Evolutionary conservation across 1,284 basidiomycete genomes (phyloP), one percentile per base, ranked within the genome.

Genomic region (Inonotus obliquus): DNA sequence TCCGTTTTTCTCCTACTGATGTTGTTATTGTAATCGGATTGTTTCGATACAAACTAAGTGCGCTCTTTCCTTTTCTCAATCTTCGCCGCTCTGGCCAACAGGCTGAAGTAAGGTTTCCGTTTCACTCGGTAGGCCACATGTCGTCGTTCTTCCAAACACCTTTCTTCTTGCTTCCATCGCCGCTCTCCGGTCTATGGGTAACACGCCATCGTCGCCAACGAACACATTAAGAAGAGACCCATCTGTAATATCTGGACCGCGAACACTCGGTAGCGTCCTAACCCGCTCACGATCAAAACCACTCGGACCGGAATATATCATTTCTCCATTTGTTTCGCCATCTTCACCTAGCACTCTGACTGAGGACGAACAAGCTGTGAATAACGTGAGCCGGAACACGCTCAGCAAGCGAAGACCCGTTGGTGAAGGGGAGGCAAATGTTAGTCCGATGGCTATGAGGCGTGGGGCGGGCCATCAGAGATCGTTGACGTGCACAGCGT

Each of bases 1-100:
- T 9, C 86, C 87, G 0, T 86, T 83, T 70, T 73, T 63, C 23
- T 39, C 57, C n/a, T 63, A 41, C 45, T 52, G 27, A 4, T 52
- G 4, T 14, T 44, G 17, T 44, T 44, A 44, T 44, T 44, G 17
- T 17, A n/a, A 44, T 44, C 41, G 41, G 41, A 44, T 32, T 32
- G 32, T 32, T 32, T n/a, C n/a, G n/a, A 6, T 39, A 39, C n/a
- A 9, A 39, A 39, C 38, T 11, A 39, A n/a, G n/a, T 10, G 38
- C 38, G 11, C 38, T 39, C n/a, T n/a, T n/a, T n/a, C n/a, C n/a
- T n/a, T n/a, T n/a, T n/a, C n/a, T n/a, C n/a, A n/a, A n/a, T n/a
- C n/a, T n/a, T n/a, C n/a, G n/a, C n/a, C n/a, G n/a, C n/a, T n/a
- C n/a, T n/a, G n/a, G n/a, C n/a, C n/a, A n/a, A 32, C 32, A 4